Base-by-base conservation (phyloP, 139 green algal species). In the Chlamydomonas schloesseri region DNA sequence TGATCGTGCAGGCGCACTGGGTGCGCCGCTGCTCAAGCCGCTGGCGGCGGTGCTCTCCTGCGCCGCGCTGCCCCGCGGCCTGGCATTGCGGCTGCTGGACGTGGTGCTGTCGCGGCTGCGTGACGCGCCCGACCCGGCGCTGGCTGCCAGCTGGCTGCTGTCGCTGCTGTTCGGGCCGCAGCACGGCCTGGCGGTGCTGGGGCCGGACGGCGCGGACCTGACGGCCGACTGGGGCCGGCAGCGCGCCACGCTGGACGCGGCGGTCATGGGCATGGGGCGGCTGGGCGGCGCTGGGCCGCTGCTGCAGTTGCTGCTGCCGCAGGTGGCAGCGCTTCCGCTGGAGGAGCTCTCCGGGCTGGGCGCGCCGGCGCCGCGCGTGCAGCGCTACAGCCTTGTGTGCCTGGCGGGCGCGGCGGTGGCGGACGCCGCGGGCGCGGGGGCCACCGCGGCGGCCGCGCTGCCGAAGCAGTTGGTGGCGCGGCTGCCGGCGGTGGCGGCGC, bases 351-450 rank as follows among this genome's bases (percentile, higher is more conserved):
- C 2, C 46, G 62, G 28, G n/a, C 37, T 31, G 28, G 60, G 71
- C 10, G 55, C 20, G 31, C 31, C 1, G 18, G 58, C 57, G n/a
- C 31, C 65, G 14, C 46, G 58, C 11, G 33, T 65, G 79, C 77
- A 60, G 72, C 62, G 71, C 6, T 88, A 90, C 80, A 88, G 87
- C 81, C 69, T 74, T 15, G 57, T 81, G 15, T 60, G 31, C 24
- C 46, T 90, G 74, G 29, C 28, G 29, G 79, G n/a, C 15, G 74
- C 60, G 69, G 73, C 87, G 17, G 31, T 71, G 47, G 87, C 71
- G 26, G 79, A 80, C 21, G n/a, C 64, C 6, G 72, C 28, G 34
- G 78, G 72, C 13, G 29, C 53, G 24, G 64, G 55, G 1, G 42
- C 23, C 2, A 69, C 42, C 33, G 69, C 15, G 42, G 67, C 47